A percentile compares a stretch with the other conserved stretches of the same genome.
Evolutionary conservation across 306 rosid species (phyloP).

Genomic region (Prunus salicina): DNA sequence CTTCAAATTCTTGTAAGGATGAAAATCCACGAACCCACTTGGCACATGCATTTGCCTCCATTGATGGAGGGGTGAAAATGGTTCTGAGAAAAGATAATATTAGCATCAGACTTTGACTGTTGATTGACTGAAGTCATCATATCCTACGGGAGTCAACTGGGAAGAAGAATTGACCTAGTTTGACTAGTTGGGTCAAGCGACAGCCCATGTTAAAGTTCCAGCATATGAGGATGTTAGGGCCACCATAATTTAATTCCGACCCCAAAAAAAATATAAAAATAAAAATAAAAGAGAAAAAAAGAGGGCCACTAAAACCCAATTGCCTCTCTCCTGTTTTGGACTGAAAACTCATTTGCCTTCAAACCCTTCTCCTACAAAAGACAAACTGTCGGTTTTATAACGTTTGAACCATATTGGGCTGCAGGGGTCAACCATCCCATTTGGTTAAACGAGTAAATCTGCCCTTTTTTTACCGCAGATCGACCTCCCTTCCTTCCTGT

Average conservation of each 20-base stretch:
- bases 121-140: neutral
- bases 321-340: neutral
- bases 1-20: neutral
- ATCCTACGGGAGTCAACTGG: neutral
- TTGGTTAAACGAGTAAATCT: too few species aligned
- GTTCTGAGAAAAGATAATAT: neutral
- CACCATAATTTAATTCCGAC: neutral
- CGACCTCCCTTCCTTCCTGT: too few species aligned
- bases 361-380: neutral
- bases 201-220: neutral
- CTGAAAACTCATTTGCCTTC: too few species aligned
- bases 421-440: too few species aligned
- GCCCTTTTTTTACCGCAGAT: too few species aligned
- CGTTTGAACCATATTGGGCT: neutral
- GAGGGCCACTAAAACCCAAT: neutral
- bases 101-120: neutral
- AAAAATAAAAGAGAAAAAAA: too few species aligned
- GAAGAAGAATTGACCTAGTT: neutral
- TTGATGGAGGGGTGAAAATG: neutral
- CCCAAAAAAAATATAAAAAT: too few species aligned
- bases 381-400: neutral
- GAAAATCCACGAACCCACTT: neutral
- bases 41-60: neutral
- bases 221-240: neutral
- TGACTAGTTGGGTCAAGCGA: neutral